These are phyloP conservation scores for Eimeria acervulina DNA, from an alignment of 169 alveolate genomes.

Conservation along the genomic window DNA sequence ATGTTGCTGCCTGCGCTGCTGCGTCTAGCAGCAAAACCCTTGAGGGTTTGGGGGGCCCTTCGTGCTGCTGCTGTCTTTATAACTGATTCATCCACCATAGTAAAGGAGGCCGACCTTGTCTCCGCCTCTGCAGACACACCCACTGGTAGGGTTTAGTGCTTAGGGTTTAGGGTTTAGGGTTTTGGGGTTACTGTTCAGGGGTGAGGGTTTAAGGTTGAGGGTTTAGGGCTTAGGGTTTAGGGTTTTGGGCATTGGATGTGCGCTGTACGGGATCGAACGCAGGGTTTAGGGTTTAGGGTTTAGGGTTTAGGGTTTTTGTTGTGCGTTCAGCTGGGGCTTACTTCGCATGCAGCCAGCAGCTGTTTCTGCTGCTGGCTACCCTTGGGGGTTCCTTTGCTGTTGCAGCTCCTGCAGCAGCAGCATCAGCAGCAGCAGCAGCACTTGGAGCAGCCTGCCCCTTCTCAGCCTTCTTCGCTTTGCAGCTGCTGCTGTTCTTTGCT, in stretches of 20 bases:
- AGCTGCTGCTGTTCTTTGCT: not conserved
- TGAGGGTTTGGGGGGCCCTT: conserved; percentile 12
- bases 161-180: conserved; percentile 47
- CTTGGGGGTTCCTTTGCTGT: conserved; percentile 1
- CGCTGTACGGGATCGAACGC: not conserved
- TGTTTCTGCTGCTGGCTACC: conserved; percentile 7
- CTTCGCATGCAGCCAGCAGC: conserved; percentile 18
- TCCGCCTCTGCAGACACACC: conserved; percentile 25
- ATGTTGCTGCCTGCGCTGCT: not conserved
- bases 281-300: conserved; percentile 50
- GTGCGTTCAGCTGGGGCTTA: not conserved
- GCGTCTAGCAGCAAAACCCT: conserved; percentile 15
- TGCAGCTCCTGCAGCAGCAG: conserved; percentile 17
- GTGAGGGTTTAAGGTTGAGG: not conserved
- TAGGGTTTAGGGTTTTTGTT: conserved; percentile 32
- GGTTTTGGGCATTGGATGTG: not conserved
- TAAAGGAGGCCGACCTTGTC: not conserved
- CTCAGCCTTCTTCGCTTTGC: not conserved
- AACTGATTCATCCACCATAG: not conserved
- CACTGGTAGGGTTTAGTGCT: conserved; percentile 32
- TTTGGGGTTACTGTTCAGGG: not conserved
- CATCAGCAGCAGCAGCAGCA: conserved; percentile 56
- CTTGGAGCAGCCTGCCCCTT: not conserved
- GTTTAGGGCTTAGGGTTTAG: conserved; percentile 49
- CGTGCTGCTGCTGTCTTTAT: not conserved